phyloP scores from a whole-genome alignment of 331 rosid genomes.

The Quercus lobata region DNA sequence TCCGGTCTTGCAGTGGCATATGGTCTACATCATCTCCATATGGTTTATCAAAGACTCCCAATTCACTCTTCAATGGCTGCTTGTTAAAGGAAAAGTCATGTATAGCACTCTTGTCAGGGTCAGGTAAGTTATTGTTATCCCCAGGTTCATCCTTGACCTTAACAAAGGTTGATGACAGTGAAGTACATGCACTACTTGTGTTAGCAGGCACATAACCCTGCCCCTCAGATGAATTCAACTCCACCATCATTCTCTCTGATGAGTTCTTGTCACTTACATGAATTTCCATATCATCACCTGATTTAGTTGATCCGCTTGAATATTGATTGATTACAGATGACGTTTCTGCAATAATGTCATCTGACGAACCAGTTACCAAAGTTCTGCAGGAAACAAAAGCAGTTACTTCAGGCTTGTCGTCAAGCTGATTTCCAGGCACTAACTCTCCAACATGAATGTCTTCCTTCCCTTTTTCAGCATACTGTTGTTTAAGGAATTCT shows the following conservation, averaged over 20 bases:
- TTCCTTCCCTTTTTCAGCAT: slow-evolving; percentile 27
- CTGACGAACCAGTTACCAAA: slow-evolving; percentile 26
- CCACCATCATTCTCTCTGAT: slow-evolving; percentile 22
- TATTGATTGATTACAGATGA: slow-evolving; percentile 16
- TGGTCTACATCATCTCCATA: slow-evolving; percentile 47
- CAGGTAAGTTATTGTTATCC: slow-evolving; percentile 32
- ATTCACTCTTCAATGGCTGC: slow-evolving; percentile 48
- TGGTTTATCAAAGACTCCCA: slow-evolving; percentile 20
- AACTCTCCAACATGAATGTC: slow-evolving; percentile 17
- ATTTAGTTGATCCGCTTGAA: slow-evolving; percentile 5
- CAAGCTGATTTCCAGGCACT: slow-evolving; percentile 19
- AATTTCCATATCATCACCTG: slow-evolving; percentile 12
- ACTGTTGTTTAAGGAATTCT: slow-evolving; percentile 22
- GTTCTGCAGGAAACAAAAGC: slow-evolving; percentile 12
- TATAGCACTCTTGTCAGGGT: slow-evolving; percentile 21
- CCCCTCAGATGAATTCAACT: slow-evolving; percentile 36
- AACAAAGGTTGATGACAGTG: slow-evolving; percentile 30
- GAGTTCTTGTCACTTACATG: slow-evolving; percentile 27
- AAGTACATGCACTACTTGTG: slow-evolving; percentile 26
- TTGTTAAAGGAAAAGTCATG: slow-evolving; percentile 27
- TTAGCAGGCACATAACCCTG: slow-evolving; percentile 23
- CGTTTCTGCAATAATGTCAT: slow-evolving; percentile 14
- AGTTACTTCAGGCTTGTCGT: slow-evolving; percentile 26
- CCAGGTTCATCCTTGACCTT: slow-evolving; percentile 70
- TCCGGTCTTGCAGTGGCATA: slow-evolving; percentile 53